Base-by-base conservation (phyloP, 176 grass and related monocot species). In the Triticum monococcum region DNA sequence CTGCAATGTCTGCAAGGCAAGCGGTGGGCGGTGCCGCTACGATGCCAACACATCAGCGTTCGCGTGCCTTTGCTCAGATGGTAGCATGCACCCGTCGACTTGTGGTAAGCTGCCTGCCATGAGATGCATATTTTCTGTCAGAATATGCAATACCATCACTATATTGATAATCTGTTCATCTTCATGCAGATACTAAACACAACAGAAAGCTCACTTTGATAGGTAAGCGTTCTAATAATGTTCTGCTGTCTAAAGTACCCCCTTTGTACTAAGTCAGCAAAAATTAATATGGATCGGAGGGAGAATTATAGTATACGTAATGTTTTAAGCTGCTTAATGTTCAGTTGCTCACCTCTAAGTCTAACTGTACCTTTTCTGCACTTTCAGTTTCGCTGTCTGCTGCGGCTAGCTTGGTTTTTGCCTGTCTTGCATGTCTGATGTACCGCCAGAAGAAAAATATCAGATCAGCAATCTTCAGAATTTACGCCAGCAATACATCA, bases 11-110 rank as follows among this genome's bases (percentile, higher is more conserved):
- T 93, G 92, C 82, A 86, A 4, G 3, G 40, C 8, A 0, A 90
- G 85, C 33, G 84, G 84, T 1, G 89, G 92, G 35, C 31, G 11
- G 13, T 93, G 89, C 57, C 81, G 82, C 23, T 86, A 86, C 30
- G 77, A 81, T 12, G n/a, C 22, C 60, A 81, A 16, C 23, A 86
- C 63, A 13, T 30, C 85, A 41, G 60, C 25, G 50, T 91, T 89
- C 43, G 28, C 75, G 31, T 92, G 92, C 79, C 83, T 88, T 52
- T 93, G 92, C 64, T 52, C 85, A 11, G 64, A 86, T 30, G 40
- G 9, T 41, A 41, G 40, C 40, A 41, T 41, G 28, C 22, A 14
- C 9, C 24, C 14, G 12, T 62, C 40, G 2, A 20, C 6, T n/a
- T 88, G 86, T 30, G 86, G 86, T 78, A 25, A 88, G 72, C 18